Conservation (phyloP, 257 asterid genomes). For the Solanum tarapatanum region DNA sequence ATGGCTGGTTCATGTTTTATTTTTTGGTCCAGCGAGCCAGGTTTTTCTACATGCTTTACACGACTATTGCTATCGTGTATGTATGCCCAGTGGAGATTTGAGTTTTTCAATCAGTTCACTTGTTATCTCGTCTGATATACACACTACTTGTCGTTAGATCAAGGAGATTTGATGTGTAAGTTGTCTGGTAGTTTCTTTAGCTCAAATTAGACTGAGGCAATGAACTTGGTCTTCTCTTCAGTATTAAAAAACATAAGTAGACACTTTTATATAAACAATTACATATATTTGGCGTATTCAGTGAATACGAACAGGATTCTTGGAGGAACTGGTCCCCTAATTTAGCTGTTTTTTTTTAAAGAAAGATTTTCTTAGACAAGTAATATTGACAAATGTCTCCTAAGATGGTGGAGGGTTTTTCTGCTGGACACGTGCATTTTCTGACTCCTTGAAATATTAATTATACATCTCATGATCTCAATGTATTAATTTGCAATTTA, state of each 20-base stretch:
- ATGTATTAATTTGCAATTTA: not conserved
- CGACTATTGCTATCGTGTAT: not conserved
- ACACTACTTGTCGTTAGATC: not conserved
- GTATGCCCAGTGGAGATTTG: not conserved
- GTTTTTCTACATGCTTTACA: not conserved
- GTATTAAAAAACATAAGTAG: not conserved
- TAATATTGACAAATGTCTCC: not conserved
- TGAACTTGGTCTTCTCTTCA: not conserved
- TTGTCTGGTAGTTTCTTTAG: not conserved
- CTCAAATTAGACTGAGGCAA: not conserved
- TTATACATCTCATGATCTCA: not conserved
- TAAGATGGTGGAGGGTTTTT: not conserved
- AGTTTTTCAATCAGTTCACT: not conserved
- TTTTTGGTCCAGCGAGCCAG: conserved; percentile 23
- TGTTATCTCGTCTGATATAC: not conserved
- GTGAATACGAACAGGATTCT: too few species aligned
- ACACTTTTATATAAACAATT: too few species aligned
- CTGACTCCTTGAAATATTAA: not conserved
- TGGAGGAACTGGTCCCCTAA: too few species aligned
- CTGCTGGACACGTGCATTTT: not conserved
- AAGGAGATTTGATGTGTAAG: not conserved
- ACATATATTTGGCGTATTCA: too few species aligned
- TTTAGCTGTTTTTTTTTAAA: too few species aligned
- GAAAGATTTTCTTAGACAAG: not conserved
- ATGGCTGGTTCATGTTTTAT: conserved; percentile 15